Percentiles rank a stretch among this genome's conserved stretches.
Conservation (phyloP, 768 basidiomycete genomes). For the Tulasnella sp. region DNA sequence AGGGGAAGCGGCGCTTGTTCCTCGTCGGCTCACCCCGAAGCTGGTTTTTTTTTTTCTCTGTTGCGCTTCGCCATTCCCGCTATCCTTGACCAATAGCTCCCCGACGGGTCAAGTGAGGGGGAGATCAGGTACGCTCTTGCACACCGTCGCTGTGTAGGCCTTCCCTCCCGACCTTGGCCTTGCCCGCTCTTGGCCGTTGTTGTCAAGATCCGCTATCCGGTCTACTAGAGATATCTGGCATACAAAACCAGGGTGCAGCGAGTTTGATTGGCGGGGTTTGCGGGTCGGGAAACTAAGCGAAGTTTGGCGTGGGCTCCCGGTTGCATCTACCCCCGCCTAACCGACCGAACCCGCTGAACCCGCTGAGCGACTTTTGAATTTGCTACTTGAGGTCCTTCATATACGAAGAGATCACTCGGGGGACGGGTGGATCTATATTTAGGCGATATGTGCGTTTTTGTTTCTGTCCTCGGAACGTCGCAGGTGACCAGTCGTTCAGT, state of each 20-base stretch:
- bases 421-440: neutral
- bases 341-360: neutral
- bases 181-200: neutral
- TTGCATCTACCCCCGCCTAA: neutral
- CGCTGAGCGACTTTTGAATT: neutral
- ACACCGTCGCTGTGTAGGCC: neutral
- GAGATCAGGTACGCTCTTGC: neutral
- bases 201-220: constrained; percentile 6
- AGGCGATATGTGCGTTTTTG: neutral
- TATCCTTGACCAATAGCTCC: neutral
- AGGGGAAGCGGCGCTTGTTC: neutral
- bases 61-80: neutral
- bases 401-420: neutral
- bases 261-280: neutral
- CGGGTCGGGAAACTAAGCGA: neutral
- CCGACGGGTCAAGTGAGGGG: neutral
- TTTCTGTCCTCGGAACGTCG: neutral
- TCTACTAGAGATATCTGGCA: neutral
- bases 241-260: neutral
- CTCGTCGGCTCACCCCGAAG: neutral
- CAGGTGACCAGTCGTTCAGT: neutral
- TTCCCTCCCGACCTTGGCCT: too few relatives aligned
- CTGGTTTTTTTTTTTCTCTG: neutral
- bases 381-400: neutral
- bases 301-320: neutral